These are phyloP conservation scores for Chytriomyces hyalinus DNA, from an alignment of 192 early-diverging fungal species.

Conservation along the genomic window DNA sequence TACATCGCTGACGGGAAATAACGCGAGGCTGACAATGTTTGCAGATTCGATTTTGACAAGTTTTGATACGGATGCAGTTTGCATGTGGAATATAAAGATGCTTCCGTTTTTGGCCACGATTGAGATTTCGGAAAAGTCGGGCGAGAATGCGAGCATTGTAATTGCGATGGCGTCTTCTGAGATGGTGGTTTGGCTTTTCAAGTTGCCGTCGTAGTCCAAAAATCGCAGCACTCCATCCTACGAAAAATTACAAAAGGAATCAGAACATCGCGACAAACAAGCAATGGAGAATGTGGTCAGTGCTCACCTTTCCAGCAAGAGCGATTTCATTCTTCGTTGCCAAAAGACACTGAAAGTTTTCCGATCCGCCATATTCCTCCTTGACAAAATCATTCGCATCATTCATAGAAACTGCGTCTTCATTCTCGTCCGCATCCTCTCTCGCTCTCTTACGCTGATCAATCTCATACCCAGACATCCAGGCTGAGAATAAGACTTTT, in stretches of 20 bases:
- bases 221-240: slow-evolving; percentile 53
- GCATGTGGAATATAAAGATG: slow-evolving; percentile 33
- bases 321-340: slow-evolving; percentile 41
- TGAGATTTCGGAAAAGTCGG: slow-evolving; percentile 43
- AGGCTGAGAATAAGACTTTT: slow-evolving; percentile 29
- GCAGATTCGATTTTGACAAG: slow-evolving; percentile 9
- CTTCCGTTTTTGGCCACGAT: slow-evolving; percentile 33
- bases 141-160: slow-evolving; percentile 41
- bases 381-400: slow-evolving; percentile 31
- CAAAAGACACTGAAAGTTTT: slow-evolving; percentile 36
- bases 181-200: slow-evolving; percentile 25
- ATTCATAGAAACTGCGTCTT: not conserved
- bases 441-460: not conserved
- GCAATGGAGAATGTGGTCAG: not conserved
- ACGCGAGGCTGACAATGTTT: slow-evolving; percentile 19
- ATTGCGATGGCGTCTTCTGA: slow-evolving; percentile 21
- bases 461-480: slow-evolving; percentile 19
- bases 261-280: too few species aligned
- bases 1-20: slow-evolving; percentile 32
- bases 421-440: not conserved
- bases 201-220: slow-evolving; percentile 26
- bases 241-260: not conserved
- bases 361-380: slow-evolving; percentile 23
- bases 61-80: not conserved
- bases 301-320: slow-evolving; percentile 50